phyloP scores from a whole-genome alignment of 2,329 filamentous ascomycete genomes.

The Tolypocladium paradoxum region DNA sequence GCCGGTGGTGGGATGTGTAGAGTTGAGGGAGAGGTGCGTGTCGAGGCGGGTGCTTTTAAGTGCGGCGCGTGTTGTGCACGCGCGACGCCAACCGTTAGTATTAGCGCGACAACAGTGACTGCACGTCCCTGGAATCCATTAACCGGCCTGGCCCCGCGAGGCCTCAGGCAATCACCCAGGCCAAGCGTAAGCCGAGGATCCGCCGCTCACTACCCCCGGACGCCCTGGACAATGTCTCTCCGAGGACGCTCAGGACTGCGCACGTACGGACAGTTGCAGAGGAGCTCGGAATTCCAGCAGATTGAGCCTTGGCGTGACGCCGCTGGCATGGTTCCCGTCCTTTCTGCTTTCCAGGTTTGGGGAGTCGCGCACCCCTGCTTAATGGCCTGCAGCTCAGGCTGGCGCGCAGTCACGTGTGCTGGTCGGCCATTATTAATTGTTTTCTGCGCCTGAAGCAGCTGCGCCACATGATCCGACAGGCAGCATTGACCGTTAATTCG shows the following conservation, averaged over 20 bases:
- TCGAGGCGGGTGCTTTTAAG: constrained; percentile 22
- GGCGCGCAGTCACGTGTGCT: constrained; percentile 12
- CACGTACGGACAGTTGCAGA: background rate
- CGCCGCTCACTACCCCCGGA: background rate
- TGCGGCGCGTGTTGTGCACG: constrained; percentile 20
- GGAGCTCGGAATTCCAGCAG: background rate
- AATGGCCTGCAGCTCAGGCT: background rate
- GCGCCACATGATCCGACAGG: background rate
- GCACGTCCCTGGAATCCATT: constrained; percentile 13
- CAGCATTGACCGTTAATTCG: background rate
- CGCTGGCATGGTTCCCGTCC: background rate
- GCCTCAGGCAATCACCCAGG: background rate
- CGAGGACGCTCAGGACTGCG: background rate
- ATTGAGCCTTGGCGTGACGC: background rate
- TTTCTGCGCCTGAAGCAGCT: background rate
- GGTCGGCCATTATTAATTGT: constrained; percentile 5
- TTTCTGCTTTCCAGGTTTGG: background rate
- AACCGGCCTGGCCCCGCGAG: constrained; percentile 12
- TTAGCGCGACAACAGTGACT: constrained; percentile 19
- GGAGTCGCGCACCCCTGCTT: constrained; percentile 1
- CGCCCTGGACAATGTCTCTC: background rate
- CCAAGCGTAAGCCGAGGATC: background rate
- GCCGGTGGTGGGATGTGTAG: constrained; percentile 8
- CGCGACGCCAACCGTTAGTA: constrained; percentile 22
- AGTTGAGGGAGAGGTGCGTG: constrained; percentile 8